A percentile compares a stretch with the other conserved stretches of the same genome.
phyloP scores from a whole-genome alignment of 2,329 filamentous ascomycete genomes.

The Cryoendolithus antarcticus region DNA sequence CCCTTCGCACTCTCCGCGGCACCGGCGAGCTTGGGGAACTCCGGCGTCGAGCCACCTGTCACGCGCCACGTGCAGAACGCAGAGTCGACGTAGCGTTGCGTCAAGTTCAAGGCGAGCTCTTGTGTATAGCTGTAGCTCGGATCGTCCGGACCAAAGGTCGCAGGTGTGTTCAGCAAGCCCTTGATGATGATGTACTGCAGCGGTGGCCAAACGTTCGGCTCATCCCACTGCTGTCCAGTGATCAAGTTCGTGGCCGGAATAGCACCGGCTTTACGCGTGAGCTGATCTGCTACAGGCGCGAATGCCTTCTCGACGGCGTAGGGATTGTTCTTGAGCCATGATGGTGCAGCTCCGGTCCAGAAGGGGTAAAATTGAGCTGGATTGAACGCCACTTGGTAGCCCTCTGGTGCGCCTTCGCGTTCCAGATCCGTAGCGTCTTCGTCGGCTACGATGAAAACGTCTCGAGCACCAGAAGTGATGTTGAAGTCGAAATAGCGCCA shows the following conservation, averaged over 20 bases:
- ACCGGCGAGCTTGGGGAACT: slow-evolving; percentile 39
- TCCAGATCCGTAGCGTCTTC: slow-evolving; percentile 33
- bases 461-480: slow-evolving; percentile 44
- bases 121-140: slow-evolving; percentile 43
- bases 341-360: slow-evolving; percentile 54
- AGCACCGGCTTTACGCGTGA: slow-evolving; percentile 42
- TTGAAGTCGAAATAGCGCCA: slow-evolving; percentile 60
- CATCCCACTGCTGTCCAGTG: slow-evolving; percentile 57
- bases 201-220: slow-evolving; percentile 59
- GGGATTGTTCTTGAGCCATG: slow-evolving; percentile 45
- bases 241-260: slow-evolving; percentile 50
- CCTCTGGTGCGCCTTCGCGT: slow-evolving; percentile 36
- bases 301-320: slow-evolving; percentile 44
- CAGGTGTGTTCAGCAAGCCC: slow-evolving; percentile 47
- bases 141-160: slow-evolving; percentile 42
- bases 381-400: slow-evolving; percentile 46
- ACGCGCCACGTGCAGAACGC: slow-evolving; percentile 59
- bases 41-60: slow-evolving; percentile 49
- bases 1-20: slow-evolving; percentile 33
- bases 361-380: slow-evolving; percentile 55
- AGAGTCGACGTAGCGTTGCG: slow-evolving; percentile 54
- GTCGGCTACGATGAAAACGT: slow-evolving; percentile 42
- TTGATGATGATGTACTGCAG: slow-evolving; percentile 53
- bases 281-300: slow-evolving; percentile 39
- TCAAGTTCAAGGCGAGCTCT: slow-evolving; percentile 44